phyloP scores from a whole-genome alignment of 805 yeast genomes.

The Saccharomycopsis sp. region DNA sequence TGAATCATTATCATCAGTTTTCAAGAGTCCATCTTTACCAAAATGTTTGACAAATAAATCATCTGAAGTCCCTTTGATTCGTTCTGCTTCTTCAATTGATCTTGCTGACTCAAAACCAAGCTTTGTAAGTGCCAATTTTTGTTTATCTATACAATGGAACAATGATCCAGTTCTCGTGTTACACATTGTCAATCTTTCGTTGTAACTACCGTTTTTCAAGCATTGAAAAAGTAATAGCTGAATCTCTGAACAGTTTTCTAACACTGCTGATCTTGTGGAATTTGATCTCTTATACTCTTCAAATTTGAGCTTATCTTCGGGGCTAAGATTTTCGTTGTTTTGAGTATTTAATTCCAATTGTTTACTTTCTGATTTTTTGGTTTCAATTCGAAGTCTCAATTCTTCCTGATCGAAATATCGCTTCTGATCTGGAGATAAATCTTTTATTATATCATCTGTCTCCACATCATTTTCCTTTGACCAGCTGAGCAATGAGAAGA shows the following conservation, averaged over 20 bases:
- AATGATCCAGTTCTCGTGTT: conserved; percentile 15
- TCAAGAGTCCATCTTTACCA: conserved; percentile 17
- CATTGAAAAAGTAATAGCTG: conserved; percentile 16
- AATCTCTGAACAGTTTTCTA: conserved; percentile 22
- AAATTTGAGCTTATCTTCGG: conserved; percentile 10
- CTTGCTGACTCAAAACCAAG: conserved; percentile 18
- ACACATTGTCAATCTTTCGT: conserved; percentile 18
- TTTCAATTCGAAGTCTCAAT: conserved; percentile 12
- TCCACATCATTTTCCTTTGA: not conserved
- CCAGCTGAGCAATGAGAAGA: conserved; percentile 7
- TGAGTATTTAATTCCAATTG: not conserved
- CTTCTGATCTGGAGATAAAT: conserved; percentile 14
- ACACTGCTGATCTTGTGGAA: conserved; percentile 9
- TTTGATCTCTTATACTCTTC: conserved; percentile 10
- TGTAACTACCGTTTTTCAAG: conserved; percentile 17
- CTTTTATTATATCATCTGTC: conserved; percentile 12
- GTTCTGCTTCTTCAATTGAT: conserved; percentile 15
- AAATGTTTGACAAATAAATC: conserved; percentile 20
- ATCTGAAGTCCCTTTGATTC: conserved; percentile 19
- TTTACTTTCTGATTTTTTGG: conserved; percentile 14
- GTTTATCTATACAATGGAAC: conserved; percentile 18
- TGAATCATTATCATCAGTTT: conserved; percentile 7
- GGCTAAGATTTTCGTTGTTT: not conserved
- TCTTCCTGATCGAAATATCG: conserved; percentile 15
- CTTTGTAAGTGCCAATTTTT: conserved; percentile 12